Evolutionary conservation across 352 stramenopile species (phyloP), one percentile per base, ranked within the genome.

Genomic region (Phytophthora pisi): DNA sequence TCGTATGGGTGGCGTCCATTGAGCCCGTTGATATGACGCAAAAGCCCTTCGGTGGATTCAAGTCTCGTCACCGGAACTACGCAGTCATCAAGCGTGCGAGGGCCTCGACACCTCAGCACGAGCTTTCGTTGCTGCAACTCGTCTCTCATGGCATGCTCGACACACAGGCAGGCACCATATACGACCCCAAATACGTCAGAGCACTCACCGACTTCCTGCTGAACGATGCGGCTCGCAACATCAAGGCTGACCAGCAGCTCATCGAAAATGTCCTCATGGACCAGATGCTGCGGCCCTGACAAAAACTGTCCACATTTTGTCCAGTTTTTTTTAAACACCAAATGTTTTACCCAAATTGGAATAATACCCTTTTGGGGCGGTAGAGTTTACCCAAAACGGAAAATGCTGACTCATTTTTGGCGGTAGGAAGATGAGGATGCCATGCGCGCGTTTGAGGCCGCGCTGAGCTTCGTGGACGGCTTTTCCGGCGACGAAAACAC

Each of bases 1-100:
- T 90, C 18, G 74, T 89, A 3, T 91, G 81, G 79, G 77, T 76
- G 20, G 71, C 83, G 20, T 77, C 73, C 59, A 77, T 88, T 55
- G 61, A 84, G 11, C 81, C 83, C 6, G 55, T 82, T 40, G 74
- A 84, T 57, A 80, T 85, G 64, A 68, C 64, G 16, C 57, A 78
- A 24, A 76, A 83, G 46, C 75, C 73, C 0, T 75, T 76, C 38
- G 62, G 57, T 7, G 60, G 71, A 0, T 68, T 72, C 26, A 70
- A 63, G 31, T 90, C 85, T 30, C 62, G 70, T 1, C 77, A 91
- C 49, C 73, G 79, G 15, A 81, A 79, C 18, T 91, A 87, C 69
- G 77, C 86, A 46, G 65, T 91, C 58, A 70, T 90, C 34, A 81
- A 83, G 46, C 77, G 61, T 13, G 66, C 81, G 9, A 71, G 40